A percentile compares a stretch with the other conserved stretches of the same genome.
These are phyloP conservation scores for Colletotrichum sp. DNA, from an alignment of 2,329 filamentous ascomycete species.

Conservation along the genomic window DNA sequence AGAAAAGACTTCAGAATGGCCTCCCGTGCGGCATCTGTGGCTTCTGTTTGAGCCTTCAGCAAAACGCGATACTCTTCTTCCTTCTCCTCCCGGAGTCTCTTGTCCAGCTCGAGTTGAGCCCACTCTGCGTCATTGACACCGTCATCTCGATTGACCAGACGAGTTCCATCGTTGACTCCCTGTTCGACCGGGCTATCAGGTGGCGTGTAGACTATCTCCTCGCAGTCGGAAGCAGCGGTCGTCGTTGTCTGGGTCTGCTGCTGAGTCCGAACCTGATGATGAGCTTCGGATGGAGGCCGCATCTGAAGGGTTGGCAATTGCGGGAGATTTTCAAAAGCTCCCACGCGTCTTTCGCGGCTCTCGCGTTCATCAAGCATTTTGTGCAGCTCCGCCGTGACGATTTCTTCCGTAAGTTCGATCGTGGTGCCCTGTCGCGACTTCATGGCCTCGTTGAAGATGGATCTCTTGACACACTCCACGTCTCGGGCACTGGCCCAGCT, in stretches of 20 bases:
- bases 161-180: neutral
- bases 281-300: neutral
- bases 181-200: neutral
- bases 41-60: neutral
- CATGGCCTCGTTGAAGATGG: neutral
- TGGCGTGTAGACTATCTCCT: neutral
- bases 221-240: neutral
- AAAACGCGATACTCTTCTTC: neutral
- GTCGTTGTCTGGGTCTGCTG: neutral
- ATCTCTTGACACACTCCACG: slow-evolving; percentile 34
- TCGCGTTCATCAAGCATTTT: neutral
- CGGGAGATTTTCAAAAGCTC: neutral
- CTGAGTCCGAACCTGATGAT: neutral
- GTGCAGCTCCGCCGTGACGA: neutral
- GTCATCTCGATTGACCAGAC: neutral
- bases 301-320: neutral
- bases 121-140: neutral
- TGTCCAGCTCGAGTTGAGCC: neutral
- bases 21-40: neutral
- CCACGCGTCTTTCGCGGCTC: neutral
- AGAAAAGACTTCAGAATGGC: neutral
- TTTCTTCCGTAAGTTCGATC: neutral
- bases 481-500: neutral
- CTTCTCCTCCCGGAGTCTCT: neutral
- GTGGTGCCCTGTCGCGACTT: slow-evolving; percentile 5